A percentile compares a stretch with the other conserved stretches of the same genome.
phyloP scores from a whole-genome alignment of 73 alveolate species.

The Blepharisma japonicum region DNA sequence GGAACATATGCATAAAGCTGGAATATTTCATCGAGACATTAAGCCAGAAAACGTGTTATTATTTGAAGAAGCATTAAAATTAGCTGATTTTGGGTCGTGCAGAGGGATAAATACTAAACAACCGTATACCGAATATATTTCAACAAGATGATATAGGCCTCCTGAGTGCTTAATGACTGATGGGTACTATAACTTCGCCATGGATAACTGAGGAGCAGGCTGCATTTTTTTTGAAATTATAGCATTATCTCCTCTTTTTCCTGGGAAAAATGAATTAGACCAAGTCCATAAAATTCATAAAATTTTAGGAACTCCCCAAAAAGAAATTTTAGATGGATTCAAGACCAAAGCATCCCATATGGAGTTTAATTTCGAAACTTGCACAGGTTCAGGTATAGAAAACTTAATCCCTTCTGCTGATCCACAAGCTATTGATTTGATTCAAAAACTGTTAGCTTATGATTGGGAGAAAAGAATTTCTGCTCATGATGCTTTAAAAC shows the following conservation, averaged over 20 bases:
- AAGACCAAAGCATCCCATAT: slow-evolving; percentile 75
- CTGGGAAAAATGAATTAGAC: slow-evolving; percentile 98
- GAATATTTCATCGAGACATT: slow-evolving; percentile 93
- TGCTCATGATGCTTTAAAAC: slow-evolving; percentile 81
- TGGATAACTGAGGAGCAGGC: slow-evolving; percentile 99
- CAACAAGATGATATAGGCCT: slow-evolving; percentile 97
- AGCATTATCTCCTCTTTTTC: slow-evolving; percentile 91
- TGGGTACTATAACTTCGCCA: slow-evolving; percentile 97
- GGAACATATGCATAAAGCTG: slow-evolving; percentile 96
- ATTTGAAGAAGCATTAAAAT: slow-evolving; percentile 57
- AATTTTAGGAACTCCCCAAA: slow-evolving; percentile 89
- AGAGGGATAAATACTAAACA: slow-evolving; percentile 90
- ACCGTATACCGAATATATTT: slow-evolving; percentile 91
- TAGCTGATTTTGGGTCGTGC: slow-evolving; percentile 92
- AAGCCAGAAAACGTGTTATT: slow-evolving; percentile 70
- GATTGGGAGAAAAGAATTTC: slow-evolving; percentile 91
- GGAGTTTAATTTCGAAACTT: slow-evolving; percentile 82
- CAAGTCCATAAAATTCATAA: slow-evolving; percentile 93
- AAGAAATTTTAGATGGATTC: slow-evolving; percentile 74
- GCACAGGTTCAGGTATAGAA: slow-evolving; percentile 84
- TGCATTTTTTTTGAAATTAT: slow-evolving; percentile 97
- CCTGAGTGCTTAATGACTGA: slow-evolving; percentile 99
- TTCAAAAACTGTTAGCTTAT: slow-evolving; percentile 52
- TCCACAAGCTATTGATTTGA: slow-evolving; percentile 58
- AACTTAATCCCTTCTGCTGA: slow-evolving; percentile 63